Evolutionary conservation across 306 rosid genomes (phyloP).

Genomic region (Abrus precatorius): DNA sequence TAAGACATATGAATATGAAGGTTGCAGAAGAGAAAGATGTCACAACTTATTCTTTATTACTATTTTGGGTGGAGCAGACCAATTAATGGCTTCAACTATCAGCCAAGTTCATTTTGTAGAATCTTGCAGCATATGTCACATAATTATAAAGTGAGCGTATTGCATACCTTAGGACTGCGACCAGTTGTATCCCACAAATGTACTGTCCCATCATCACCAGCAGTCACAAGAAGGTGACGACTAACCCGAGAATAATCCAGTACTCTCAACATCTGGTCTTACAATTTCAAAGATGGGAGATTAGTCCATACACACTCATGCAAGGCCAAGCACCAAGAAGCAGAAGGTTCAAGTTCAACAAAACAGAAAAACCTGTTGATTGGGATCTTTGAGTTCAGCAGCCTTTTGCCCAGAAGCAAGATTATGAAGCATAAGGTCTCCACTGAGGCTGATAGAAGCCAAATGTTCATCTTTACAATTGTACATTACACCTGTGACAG

Average conservation of each 20-base stretch:
- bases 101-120: constrained; percentile 16
- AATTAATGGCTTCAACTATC: constrained; percentile 32
- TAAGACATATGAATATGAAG: constrained; percentile 8
- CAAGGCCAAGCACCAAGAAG: constrained; percentile 45
- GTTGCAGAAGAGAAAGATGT: constrained; percentile 30
- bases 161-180: constrained; percentile 88
- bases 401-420: constrained; percentile 97
- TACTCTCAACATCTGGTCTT: constrained; percentile 99
- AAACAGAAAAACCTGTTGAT: constrained; percentile 79
- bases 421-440: constrained; percentile 96
- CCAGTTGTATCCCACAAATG: constrained; percentile 99
- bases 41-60: constrained; percentile 27
- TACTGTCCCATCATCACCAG: constrained; percentile 96
- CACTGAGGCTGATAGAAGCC: constrained; percentile 94
- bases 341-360: constrained; percentile 48
- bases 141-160: constrained; percentile 15
- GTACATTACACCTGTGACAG: constrained; percentile 90
- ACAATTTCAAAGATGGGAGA: constrained; percentile 65
- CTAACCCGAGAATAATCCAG: constrained; percentile 96
- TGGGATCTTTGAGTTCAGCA: constrained; percentile 94
- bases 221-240: constrained; percentile 92
- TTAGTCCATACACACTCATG: constrained; percentile 57
- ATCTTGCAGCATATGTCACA: background rate
- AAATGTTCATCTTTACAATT: constrained; percentile 97
- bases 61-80: constrained; percentile 34